Conservation (phyloP, 2,329 filamentous ascomycete genomes). For the Xylaria sp. region DNA sequence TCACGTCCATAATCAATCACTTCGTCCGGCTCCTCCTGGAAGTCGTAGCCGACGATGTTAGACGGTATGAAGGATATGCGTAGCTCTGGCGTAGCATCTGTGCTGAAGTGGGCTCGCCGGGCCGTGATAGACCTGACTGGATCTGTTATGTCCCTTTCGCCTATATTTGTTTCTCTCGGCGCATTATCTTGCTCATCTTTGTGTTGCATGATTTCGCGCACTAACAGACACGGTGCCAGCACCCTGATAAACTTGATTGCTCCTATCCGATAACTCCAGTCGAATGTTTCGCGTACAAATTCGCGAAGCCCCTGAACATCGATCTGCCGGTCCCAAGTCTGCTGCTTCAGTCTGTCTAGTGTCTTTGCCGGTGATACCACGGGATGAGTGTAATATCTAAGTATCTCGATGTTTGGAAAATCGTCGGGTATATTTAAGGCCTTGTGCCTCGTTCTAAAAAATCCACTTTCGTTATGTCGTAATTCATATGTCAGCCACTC, state of each 20-base stretch:
- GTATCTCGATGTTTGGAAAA: conserved; percentile 82
- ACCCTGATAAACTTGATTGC: conserved; percentile 87
- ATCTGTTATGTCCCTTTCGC: conserved; percentile 59
- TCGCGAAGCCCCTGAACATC: conserved; percentile 75
- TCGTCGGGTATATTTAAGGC: conserved; percentile 78
- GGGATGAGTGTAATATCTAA: conserved; percentile 89
- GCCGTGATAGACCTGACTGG: conserved; percentile 75
- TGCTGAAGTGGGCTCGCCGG: conserved; percentile 75
- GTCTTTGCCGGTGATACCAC: conserved; percentile 75
- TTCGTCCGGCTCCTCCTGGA: conserved; percentile 77
- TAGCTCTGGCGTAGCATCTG: conserved; percentile 80
- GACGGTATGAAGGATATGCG: conserved; percentile 81
- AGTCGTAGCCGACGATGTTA: conserved; percentile 80
- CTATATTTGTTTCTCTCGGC: conserved; percentile 49
- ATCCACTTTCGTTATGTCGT: conserved; percentile 82
- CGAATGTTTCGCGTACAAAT: conserved; percentile 83
- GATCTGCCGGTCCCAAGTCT: conserved; percentile 72
- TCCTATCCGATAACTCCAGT: conserved; percentile 82
- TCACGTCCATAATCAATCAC: conserved; percentile 62
- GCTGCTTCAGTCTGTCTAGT: conserved; percentile 64
- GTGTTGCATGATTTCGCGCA: conserved; percentile 65
- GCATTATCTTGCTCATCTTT: conserved; percentile 47
- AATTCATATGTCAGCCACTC: conserved; percentile 79
- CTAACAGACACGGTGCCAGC: conserved; percentile 79
- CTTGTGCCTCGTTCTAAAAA: conserved; percentile 81